These are phyloP conservation scores for Neopestalotiopsis clavispora DNA, from an alignment of 2,329 filamentous ascomycete genomes.

Conservation along the genomic window DNA sequence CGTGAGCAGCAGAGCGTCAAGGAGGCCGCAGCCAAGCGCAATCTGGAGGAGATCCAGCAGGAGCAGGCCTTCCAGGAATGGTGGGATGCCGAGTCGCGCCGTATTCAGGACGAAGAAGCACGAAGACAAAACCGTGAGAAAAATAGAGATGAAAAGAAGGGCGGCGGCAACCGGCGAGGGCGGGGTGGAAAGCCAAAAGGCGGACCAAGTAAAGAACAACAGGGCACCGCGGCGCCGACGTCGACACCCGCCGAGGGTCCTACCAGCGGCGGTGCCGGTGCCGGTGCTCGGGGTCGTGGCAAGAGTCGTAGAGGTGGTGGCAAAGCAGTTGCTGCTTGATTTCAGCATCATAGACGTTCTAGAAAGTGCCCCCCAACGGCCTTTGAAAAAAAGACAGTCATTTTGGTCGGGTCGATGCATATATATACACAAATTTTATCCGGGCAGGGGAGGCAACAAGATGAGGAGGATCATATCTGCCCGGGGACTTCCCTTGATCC, in stretches of 20 bases:
- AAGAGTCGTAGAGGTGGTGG: conserved; percentile 15
- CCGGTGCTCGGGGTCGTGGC: conserved; percentile 7
- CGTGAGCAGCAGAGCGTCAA: conserved; percentile 81
- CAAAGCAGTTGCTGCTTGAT: not conserved
- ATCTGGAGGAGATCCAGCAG: conserved; percentile 91
- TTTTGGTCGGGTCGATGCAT: not conserved
- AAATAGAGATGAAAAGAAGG: conserved; percentile 45
- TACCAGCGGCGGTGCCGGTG: not conserved
- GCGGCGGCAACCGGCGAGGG: conserved; percentile 21
- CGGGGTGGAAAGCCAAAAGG: conserved; percentile 28
- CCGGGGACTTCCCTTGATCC: too few species aligned
- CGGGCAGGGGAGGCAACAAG: too few species aligned
- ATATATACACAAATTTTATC: not conserved
- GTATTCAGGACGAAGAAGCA: conserved; percentile 69
- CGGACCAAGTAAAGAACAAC: conserved; percentile 6
- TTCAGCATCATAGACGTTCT: not conserved
- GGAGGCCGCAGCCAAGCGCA: conserved; percentile 86
- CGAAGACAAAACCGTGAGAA: conserved; percentile 45
- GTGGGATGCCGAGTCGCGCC: conserved; percentile 86
- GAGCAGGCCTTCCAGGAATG: conserved; percentile 97
- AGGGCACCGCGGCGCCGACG: not conserved
- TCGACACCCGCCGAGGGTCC: not conserved
- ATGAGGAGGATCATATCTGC: too few species aligned
- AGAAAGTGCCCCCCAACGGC: too few species aligned
- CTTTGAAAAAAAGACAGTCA: not conserved